A percentile compares a stretch with the other conserved stretches of the same genome.
Evolutionary conservation across 106 monocot genomes (phyloP).

Genomic region (Dendrobium catenatum): DNA sequence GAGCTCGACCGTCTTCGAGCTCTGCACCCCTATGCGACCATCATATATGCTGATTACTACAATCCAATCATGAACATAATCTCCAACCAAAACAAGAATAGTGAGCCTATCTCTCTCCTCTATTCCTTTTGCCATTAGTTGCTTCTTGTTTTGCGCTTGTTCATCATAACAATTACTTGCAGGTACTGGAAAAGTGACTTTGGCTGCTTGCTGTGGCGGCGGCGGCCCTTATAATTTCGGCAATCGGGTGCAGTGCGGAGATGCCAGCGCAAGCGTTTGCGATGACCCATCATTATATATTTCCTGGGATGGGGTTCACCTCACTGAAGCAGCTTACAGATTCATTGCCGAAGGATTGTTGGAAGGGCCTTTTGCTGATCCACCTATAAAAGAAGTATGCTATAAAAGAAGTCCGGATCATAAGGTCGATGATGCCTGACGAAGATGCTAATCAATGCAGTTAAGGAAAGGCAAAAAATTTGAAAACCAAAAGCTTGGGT

Average conservation of each 20-base stretch:
- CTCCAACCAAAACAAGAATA: not conserved
- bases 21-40: slow-evolving; percentile 31
- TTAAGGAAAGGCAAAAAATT: too few species aligned
- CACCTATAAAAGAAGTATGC: not conserved
- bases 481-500: too few species aligned
- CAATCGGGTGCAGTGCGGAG: not conserved
- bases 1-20: slow-evolving; percentile 24
- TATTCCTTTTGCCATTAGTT: too few species aligned
- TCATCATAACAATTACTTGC: not conserved
- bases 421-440: too few species aligned
- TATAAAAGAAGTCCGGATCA: too few species aligned
- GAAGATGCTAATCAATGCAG: too few species aligned
- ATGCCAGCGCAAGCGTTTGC: not conserved
- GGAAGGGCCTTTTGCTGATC: slow-evolving; percentile 10
- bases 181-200: not conserved
- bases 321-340: slow-evolving; percentile 22
- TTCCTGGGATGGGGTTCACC: slow-evolving; percentile 22
- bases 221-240: slow-evolving; percentile 10
- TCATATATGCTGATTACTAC: slow-evolving; percentile 76
- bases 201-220: slow-evolving; percentile 15
- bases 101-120: not conserved
- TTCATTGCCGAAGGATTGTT: slow-evolving; percentile 15
- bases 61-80: slow-evolving; percentile 20
- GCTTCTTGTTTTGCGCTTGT: not conserved
- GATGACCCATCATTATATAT: slow-evolving; percentile 16